Percentiles rank a stretch among this genome's conserved stretches.
Evolutionary conservation across 371 early-diverging fungal genomes (phyloP).

Genomic region (Fennellomyces sp.): DNA sequence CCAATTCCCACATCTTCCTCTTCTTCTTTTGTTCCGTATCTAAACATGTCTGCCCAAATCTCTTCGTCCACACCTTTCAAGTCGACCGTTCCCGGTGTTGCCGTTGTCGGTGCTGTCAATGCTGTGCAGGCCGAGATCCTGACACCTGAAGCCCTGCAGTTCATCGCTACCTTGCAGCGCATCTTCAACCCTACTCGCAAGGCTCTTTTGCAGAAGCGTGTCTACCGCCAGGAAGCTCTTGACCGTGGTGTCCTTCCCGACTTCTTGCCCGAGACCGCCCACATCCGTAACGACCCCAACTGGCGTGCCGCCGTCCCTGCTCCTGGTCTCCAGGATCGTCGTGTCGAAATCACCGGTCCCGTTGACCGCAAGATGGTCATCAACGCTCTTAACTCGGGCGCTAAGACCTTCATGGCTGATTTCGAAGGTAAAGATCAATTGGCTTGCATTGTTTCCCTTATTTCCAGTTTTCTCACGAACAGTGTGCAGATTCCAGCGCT

Average conservation of each 20-base stretch:
- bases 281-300: conserved; percentile 84
- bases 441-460: not conserved
- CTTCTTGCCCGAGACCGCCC: conserved; percentile 90
- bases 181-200: conserved; percentile 87
- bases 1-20: not conserved
- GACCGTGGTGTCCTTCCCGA: conserved; percentile 85
- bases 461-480: conserved; percentile 18
- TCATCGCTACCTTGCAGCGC: conserved; percentile 85
- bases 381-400: conserved; percentile 94
- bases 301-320: conserved; percentile 92
- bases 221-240: conserved; percentile 75
- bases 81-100: conserved; percentile 63
- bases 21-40: not conserved
- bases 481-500: conserved; percentile 77
- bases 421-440: conserved; percentile 75
- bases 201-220: conserved; percentile 74
- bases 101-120: conserved; percentile 66
- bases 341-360: conserved; percentile 97
- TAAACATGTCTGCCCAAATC: conserved; percentile 24
- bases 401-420: conserved; percentile 95
- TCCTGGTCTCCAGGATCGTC: conserved; percentile 89
- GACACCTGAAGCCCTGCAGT: conserved; percentile 77
- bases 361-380: conserved; percentile 99
- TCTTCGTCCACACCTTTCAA: conserved; percentile 13
- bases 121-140: conserved; percentile 72